These are phyloP conservation scores for Lactarius hengduanensis DNA, from an alignment of 768 basidiomycete genomes.

Conservation along the genomic window DNA sequence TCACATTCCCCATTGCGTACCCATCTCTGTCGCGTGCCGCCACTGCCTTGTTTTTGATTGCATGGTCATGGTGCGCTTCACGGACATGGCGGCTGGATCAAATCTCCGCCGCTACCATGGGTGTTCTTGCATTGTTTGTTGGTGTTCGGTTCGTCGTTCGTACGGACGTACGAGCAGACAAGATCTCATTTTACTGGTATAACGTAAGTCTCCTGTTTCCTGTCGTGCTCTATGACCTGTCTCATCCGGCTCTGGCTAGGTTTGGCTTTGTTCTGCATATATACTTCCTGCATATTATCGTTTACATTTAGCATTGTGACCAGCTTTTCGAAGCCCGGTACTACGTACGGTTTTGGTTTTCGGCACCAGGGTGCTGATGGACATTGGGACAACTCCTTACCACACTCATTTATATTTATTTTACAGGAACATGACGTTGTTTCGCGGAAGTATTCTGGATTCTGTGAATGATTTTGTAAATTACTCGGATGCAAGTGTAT, in stretches of 20 bases:
- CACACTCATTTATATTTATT: conserved; percentile 2
- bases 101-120: conserved; percentile 33
- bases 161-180: conserved; percentile 23
- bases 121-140: conserved; percentile 37
- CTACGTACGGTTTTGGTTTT: background rate
- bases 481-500: background rate
- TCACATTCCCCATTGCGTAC: conserved; percentile 46
- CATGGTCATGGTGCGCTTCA: conserved; percentile 41
- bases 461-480: background rate
- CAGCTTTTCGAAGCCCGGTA: background rate
- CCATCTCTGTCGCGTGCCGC: conserved; percentile 37
- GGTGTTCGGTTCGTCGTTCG: conserved; percentile 28
- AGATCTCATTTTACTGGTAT: conserved; percentile 30
- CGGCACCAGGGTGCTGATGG: conserved; percentile 4
- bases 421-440: background rate
- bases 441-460: background rate
- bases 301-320: conserved; percentile 6
- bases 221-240: background rate
- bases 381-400: background rate
- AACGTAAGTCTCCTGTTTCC: conserved; percentile 20
- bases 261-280: conserved; percentile 26
- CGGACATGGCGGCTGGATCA: conserved; percentile 39
- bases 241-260: conserved; percentile 6
- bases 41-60: conserved; percentile 37
- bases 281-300: conserved; percentile 28